A percentile compares a stretch with the other conserved stretches of the same genome.
These are phyloP conservation scores for Pyrus betulifolia DNA, from an alignment of 306 rosid species.

Conservation along the genomic window DNA sequence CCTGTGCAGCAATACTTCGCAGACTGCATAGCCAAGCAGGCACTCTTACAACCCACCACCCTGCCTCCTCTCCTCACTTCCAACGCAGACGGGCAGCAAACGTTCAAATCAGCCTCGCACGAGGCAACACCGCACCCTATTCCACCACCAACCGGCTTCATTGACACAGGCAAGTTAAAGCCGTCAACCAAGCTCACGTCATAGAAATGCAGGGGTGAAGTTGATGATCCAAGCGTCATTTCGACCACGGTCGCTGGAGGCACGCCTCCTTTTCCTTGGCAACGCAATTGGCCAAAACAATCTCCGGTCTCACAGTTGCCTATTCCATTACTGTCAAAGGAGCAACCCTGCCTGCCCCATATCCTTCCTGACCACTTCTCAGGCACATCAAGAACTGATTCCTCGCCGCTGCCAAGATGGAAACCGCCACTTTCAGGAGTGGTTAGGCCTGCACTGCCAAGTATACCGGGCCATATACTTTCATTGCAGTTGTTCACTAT, in stretches of 20 bases:
- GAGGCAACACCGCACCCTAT: conserved; percentile 86
- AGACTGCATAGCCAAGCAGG: conserved; percentile 92
- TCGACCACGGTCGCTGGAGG: conserved; percentile 96
- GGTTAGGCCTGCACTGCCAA: conserved; percentile 63
- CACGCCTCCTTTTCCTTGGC: conserved; percentile 53
- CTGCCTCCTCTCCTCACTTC: conserved; percentile 69
- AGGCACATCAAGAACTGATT: conserved; percentile 49
- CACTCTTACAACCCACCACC: conserved; percentile 91
- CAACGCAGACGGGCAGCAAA: conserved; percentile 83
- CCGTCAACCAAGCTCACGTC: conserved; percentile 95
- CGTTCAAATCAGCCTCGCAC: conserved; percentile 80
- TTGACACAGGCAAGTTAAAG: conserved; percentile 85
- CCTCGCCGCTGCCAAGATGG: conserved; percentile 75
- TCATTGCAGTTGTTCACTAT: conserved; percentile 80
- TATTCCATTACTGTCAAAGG: conserved; percentile 49
- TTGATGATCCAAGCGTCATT: conserved; percentile 87
- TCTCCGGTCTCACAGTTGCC: conserved; percentile 77
- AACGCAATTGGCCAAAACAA: conserved; percentile 53
- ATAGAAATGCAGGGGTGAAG: conserved; percentile 75
- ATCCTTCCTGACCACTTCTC: conserved; percentile 95
- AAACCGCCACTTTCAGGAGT: conserved; percentile 79
- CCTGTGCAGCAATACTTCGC: conserved; percentile 97
- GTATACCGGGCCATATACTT: conserved; percentile 92
- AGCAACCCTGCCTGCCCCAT: conserved; percentile 92
- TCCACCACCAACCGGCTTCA: conserved; percentile 92